Evolutionary conservation across 306 rosid species (phyloP), one percentile per base, ranked within the genome.

Genomic region (Prunus mume): DNA sequence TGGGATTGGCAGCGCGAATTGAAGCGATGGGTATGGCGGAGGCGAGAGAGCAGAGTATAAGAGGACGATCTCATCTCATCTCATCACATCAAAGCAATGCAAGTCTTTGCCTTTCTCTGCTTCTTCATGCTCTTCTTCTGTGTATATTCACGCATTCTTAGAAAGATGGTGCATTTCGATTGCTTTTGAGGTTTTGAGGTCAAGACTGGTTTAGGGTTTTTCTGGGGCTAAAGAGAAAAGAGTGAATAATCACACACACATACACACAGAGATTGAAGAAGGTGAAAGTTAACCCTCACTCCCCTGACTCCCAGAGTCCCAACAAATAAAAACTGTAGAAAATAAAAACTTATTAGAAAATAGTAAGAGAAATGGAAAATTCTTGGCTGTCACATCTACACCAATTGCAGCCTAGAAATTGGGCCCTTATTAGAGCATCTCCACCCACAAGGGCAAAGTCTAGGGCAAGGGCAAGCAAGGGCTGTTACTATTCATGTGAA

Each of bases 1-100:
- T 68, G 76, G 64, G 56, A 41, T 67, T 73, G 57, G 79, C 49
- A 54, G 71, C 50, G 66, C 1, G 77, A 63, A 55, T 76, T 73
- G 32, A 55, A 20, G 73, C 28, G 81, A 30, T 27, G 79, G 46
- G 76, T 46, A 20, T 46, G 84, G 79, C 76, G 81, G 74, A 84
- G 72, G 60, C 83, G 84, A 68, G 78, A 78, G 74, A 76, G 79
- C 72, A 79, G 69, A 70, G 74, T 61, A 43, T 20, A 77, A 18
- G 80, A 28, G 32, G 68, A 45, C 20, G 74, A 45, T 68, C 41
- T 45, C 77, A 73, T 73, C 45, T 73, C 69, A 63, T 5, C n/a
- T 63, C 77, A 61, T 64, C 27, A 27, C 19, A 63, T 20, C 47
- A 62, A 74, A 14, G 8, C 49, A 65, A 72, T 8, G 73, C 82